Percentiles rank a stretch among this genome's conserved stretches.
Conservation (phyloP, 768 basidiomycete genomes). For the Suillus occidentalis region DNA sequence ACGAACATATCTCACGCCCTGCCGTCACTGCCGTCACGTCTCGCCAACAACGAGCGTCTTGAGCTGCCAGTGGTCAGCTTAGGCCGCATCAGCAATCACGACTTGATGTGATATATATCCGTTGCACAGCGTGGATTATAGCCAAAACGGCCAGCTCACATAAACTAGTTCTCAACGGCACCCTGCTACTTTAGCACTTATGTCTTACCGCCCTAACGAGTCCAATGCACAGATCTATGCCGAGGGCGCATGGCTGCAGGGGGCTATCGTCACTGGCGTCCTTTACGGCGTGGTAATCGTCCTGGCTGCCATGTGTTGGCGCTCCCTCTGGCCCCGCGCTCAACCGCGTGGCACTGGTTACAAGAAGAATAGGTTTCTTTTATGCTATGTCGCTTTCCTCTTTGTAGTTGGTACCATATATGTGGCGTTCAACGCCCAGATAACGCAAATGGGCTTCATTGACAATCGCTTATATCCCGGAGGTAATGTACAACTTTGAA, state of each 20-base stretch:
- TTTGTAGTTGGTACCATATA: slow-evolving; percentile 32
- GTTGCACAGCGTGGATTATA: too few species aligned
- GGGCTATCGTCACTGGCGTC: slow-evolving; percentile 27
- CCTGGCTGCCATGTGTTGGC: slow-evolving; percentile 26
- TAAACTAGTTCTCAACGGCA: not conserved
- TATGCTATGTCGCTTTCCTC: slow-evolving; percentile 29
- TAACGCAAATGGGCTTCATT: slow-evolving; percentile 32
- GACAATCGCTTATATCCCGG: slow-evolving; percentile 33
- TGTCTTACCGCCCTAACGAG: slow-evolving; percentile 16
- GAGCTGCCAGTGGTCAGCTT: not conserved
- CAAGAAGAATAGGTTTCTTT: slow-evolving; percentile 28
- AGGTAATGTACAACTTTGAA: slow-evolving; percentile 16
- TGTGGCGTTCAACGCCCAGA: slow-evolving; percentile 20
- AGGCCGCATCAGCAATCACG: not conserved
- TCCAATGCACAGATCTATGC: slow-evolving; percentile 17
- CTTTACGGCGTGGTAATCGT: slow-evolving; percentile 30
- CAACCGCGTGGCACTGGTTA: slow-evolving; percentile 7
- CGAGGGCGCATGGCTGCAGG: slow-evolving; percentile 32
- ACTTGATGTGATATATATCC: not conserved
- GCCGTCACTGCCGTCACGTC: not conserved
- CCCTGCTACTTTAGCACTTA: slow-evolving; percentile 4
- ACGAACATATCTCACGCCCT: not conserved
- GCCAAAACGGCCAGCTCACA: not conserved
- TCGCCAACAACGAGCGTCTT: not conserved
- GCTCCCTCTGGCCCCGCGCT: slow-evolving; percentile 28